A percentile compares a stretch with the other conserved stretches of the same genome.
Evolutionary conservation across 2,329 filamentous ascomycete species (phyloP).

Genomic region (Colletotrichum ledebouriae): DNA sequence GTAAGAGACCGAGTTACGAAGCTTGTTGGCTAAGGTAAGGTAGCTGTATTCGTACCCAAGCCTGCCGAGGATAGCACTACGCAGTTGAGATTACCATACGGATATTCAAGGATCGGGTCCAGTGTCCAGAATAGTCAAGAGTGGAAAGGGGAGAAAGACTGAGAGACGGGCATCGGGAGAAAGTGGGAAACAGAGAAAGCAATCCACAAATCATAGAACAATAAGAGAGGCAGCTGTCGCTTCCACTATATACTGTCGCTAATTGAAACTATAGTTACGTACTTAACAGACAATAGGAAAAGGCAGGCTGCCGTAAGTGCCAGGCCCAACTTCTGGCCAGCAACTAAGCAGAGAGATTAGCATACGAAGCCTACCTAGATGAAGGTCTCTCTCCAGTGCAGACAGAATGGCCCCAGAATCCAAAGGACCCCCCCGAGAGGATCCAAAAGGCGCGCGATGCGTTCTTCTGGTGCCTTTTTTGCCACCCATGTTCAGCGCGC

Average conservation of each 20-base stretch:
- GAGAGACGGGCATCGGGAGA: conserved; percentile 20
- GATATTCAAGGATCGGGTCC: conserved; percentile 14
- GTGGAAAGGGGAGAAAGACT: not conserved
- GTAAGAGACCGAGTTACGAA: not conserved
- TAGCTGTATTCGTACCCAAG: not conserved
- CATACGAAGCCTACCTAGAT: too few relatives aligned
- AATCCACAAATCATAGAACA: not conserved
- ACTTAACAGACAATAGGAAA: too few relatives aligned
- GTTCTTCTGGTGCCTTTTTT: not conserved
- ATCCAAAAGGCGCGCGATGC: not conserved
- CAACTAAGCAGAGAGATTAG: too few relatives aligned
- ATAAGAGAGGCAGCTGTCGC: not conserved
- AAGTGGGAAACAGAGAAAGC: conserved; percentile 11
- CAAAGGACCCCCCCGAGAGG: too few relatives aligned
- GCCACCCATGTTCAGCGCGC: not conserved
- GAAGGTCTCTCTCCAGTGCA: too few relatives aligned
- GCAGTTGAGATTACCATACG: conserved; percentile 1
- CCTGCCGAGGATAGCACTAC: conserved; percentile 13
- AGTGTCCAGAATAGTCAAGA: conserved; percentile 23
- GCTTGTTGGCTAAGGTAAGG: not conserved
- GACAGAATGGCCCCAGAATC: too few relatives aligned
- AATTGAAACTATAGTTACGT: too few relatives aligned
- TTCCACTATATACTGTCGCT: not conserved
- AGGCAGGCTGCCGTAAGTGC: too few relatives aligned
- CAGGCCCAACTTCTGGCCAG: too few relatives aligned